Base-by-base conservation (phyloP, 2,329 filamentous ascomycete genomes). In the Aspergillus fructus region DNA sequence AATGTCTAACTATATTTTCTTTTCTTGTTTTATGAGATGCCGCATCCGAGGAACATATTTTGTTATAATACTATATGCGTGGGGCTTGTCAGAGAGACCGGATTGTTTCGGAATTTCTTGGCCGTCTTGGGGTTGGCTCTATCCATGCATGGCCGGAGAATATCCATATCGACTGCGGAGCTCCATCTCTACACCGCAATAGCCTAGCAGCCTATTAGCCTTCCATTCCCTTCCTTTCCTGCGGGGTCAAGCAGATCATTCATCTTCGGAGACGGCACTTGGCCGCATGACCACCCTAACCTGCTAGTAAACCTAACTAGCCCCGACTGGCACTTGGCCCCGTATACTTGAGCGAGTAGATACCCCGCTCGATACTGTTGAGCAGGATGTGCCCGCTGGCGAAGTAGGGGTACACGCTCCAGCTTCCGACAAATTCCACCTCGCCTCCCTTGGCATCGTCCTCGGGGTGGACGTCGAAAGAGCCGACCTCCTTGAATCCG, bases 331-430 rank as follows among this genome's bases (percentile, higher is more conserved):
- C 49, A 4, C n/a, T n/a, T 19, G 39, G 37, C 19, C 54, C 58
- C 2, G 58, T 62, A 49, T 62, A 64, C 60, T 62, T 62, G 24
- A 64, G 42, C 41, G 62, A 62, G n/a, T 59, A 64, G 17, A 64
- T 39, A 8, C 60, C 62, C 17, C 60, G 49, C 56, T 64, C 62
- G 9, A 64, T 64, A 42, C 62, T 62, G 43, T 64, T 64, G 50
- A 64, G 45, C 30, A 64, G 43, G 4, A 64, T 58, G 30, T 56
- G 15, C 19, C 60, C 58, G 30, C 60, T 62, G 15, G 43, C 21
- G 11, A 62, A 62, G 42, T 61, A 64, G n/a, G 58, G 62, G n/a
- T 62, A 62, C 8, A 64, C 60, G 17, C 60, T 62, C 62, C 62
- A 64, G 49, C 56, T 59, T 3, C 60, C 60, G 11, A 61, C 56